Evolutionary conservation across 1,284 basidiomycete genomes (phyloP).

Genomic region (Rhodotorula sp.): DNA sequence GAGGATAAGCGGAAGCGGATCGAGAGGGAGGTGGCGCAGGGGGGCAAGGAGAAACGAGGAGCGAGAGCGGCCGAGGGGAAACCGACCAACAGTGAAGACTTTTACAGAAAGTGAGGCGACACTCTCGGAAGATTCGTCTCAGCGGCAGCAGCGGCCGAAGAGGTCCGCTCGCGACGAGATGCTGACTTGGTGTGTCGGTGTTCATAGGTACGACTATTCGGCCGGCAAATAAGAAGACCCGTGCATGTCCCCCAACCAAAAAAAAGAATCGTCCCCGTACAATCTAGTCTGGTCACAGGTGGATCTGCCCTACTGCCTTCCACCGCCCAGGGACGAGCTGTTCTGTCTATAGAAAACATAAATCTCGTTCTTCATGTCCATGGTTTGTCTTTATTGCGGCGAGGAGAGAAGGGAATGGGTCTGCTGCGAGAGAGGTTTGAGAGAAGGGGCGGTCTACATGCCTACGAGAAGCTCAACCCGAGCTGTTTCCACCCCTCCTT

Average conservation of each 20-base stretch:
- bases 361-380: too few species aligned
- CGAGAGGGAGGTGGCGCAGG: conserved; percentile 51
- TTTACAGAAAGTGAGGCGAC: conserved; percentile 72
- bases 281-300: too few species aligned
- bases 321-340: too few species aligned
- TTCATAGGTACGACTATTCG: conserved; percentile 3
- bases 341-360: too few species aligned
- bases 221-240: not conserved
- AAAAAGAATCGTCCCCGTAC: not conserved
- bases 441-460: not conserved
- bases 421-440: too few species aligned
- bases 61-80: conserved; percentile 56
- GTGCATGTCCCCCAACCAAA: too few species aligned
- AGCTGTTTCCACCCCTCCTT: conserved; percentile 51
- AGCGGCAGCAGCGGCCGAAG: not conserved
- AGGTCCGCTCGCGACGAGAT: not conserved
- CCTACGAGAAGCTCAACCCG: conserved; percentile 7
- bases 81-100: conserved; percentile 76
- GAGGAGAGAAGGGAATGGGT: too few species aligned
- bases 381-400: too few species aligned
- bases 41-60: conserved; percentile 63
- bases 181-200: too few species aligned
- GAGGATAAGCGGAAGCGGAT: conserved; percentile 68
- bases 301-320: too few species aligned
- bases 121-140: too few species aligned